Percentiles rank a stretch among this genome's conserved stretches.
phyloP scores from a whole-genome alignment of 139 green algal species.

The Chlamydomonas applanata region DNA sequence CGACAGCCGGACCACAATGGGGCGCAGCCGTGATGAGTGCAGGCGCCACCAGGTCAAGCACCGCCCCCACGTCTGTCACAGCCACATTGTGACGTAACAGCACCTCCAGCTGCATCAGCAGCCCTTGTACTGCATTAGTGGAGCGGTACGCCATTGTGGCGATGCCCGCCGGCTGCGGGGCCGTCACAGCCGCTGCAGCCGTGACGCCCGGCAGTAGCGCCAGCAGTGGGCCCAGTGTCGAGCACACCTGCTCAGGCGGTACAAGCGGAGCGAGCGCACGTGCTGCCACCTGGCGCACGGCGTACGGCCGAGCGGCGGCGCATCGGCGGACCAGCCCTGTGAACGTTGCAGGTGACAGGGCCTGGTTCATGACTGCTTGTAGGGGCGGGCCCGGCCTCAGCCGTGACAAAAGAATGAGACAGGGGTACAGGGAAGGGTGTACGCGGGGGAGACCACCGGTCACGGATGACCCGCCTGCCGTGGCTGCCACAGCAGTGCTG shows the following conservation, averaged over 20 bases:
- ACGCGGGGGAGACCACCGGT: conserved; percentile 15
- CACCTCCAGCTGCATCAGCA: conserved; percentile 56
- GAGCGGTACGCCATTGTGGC: too few relatives aligned
- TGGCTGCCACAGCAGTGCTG: not conserved
- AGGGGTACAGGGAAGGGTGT: conserved; percentile 76
- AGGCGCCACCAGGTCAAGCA: conserved; percentile 4
- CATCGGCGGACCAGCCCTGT: conserved; percentile 56
- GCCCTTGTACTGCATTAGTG: conserved; percentile 55
- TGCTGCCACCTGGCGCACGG: conserved; percentile 71
- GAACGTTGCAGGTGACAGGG: conserved; percentile 62
- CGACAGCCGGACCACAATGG: not conserved
- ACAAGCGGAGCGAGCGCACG: conserved; percentile 68
- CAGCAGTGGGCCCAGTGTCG: conserved; percentile 1
- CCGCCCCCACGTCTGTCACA: not conserved
- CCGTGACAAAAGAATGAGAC: conserved; percentile 81
- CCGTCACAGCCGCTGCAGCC: not conserved
- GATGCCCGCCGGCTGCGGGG: not conserved
- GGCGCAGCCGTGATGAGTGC: not conserved
- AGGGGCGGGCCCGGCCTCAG: conserved; percentile 41
- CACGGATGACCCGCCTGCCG: not conserved
- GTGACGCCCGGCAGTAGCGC: not conserved
- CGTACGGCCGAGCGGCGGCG: conserved; percentile 40
- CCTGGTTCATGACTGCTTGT: not conserved
- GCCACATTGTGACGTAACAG: conserved; percentile 38
- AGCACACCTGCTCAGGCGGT: conserved; percentile 17